Conservation (phyloP, 2,329 filamentous ascomycete genomes). For the Arthroderma sp. region DNA sequence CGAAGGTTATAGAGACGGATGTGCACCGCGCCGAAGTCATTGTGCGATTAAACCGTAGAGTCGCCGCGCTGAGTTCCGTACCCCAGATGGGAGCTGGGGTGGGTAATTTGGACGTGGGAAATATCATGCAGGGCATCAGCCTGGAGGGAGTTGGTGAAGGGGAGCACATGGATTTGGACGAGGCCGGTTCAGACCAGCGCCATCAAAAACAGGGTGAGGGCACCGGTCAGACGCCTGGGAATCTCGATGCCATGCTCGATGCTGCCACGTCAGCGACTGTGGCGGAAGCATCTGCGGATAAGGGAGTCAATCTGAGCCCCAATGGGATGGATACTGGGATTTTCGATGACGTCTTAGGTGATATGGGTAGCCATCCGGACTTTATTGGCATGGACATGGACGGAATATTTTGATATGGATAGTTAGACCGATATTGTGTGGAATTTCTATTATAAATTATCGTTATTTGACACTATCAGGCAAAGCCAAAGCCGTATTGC, state of each 20-base stretch:
- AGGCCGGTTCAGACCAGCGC: constrained; percentile 4
- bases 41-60: constrained; percentile 33
- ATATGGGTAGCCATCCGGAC: constrained; percentile 31
- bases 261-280: constrained; percentile 24
- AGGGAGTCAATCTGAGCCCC: constrained; percentile 5
- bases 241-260: constrained; percentile 28
- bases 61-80: constrained; percentile 27
- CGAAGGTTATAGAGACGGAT: constrained; percentile 31
- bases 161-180: constrained; percentile 3
- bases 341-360: constrained; percentile 32
- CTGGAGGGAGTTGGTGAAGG: constrained; percentile 15
- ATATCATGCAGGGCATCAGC: constrained; percentile 31
- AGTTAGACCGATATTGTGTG: no score
- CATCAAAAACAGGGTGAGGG: constrained; percentile 2
- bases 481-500: no score
- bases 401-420: constrained; percentile 24
- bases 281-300: constrained; percentile 18
- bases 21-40: constrained; percentile 30
- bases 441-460: no score
- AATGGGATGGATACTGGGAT: constrained; percentile 14
- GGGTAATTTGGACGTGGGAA: constrained; percentile 28
- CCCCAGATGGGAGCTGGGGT: constrained; percentile 20
- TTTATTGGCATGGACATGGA: constrained; percentile 34
- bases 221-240: constrained; percentile 17
- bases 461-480: no score